A percentile compares a stretch with the other conserved stretches of the same genome.
Conservation (phyloP, 805 yeast species). For the Candida corydali region DNA sequence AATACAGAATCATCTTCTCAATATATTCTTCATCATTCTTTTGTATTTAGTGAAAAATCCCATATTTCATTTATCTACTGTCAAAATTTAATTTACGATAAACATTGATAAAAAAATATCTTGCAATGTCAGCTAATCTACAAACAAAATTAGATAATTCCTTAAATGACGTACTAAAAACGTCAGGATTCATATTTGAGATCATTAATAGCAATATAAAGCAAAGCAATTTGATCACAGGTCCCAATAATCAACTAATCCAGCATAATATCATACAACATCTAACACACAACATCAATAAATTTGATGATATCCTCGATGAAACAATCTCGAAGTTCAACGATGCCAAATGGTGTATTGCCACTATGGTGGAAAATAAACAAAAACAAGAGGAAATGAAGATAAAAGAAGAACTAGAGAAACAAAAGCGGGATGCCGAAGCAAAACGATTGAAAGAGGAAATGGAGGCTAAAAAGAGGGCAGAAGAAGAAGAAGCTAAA, state of each 20-base stretch:
- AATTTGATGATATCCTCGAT: conserved; percentile 40
- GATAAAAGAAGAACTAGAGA: conserved; percentile 31
- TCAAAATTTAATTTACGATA: too few relatives aligned
- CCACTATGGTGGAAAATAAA: conserved; percentile 37
- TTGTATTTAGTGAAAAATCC: too few relatives aligned
- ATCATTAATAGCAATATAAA: conserved; percentile 36
- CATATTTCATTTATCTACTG: too few relatives aligned
- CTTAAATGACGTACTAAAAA: conserved; percentile 36
- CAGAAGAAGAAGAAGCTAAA: conserved; percentile 19
- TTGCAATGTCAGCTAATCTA: conserved; percentile 25
- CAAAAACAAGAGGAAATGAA: conserved; percentile 39
- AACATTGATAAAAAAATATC: too few relatives aligned
- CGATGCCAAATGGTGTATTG: conserved; percentile 43
- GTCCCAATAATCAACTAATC: conserved; percentile 38
- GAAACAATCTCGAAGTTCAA: conserved; percentile 38
- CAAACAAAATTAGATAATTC: conserved; percentile 37
- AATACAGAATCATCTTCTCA: too few relatives aligned
- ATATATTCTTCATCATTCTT: too few relatives aligned
- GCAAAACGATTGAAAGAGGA: conserved; percentile 15
- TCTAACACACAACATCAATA: conserved; percentile 28
- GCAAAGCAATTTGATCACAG: conserved; percentile 39
- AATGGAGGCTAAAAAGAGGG: conserved; percentile 11
- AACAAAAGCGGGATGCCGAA: conserved; percentile 26
- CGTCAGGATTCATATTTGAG: conserved; percentile 43
- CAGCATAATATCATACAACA: conserved; percentile 34